Conservation (phyloP, 2,329 filamentous ascomycete species). For the Arthrobotrys sphaeroides region DNA sequence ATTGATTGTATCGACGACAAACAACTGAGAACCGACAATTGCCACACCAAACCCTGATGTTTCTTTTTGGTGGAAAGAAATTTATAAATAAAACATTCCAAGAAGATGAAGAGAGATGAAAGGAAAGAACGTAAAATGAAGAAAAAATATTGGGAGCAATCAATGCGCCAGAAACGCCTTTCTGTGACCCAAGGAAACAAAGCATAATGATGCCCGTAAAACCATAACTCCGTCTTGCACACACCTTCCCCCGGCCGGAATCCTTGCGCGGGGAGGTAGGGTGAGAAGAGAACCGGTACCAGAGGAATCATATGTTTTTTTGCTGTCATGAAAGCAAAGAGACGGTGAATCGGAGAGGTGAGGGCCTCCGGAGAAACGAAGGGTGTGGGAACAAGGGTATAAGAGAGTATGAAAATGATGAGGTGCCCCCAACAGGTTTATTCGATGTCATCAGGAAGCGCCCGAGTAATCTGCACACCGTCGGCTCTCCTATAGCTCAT, state of each 20-base stretch:
- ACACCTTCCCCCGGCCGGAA: not conserved
- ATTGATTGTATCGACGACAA: slow-evolving; percentile 33
- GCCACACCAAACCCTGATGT: slow-evolving; percentile 40
- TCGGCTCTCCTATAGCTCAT: slow-evolving; percentile 58
- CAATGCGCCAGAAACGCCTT: slow-evolving; percentile 49
- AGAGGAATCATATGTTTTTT: slow-evolving; percentile 43
- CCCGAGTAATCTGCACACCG: slow-evolving; percentile 58
- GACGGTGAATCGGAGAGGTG: not conserved
- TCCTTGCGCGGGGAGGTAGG: not conserved
- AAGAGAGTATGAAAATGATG: not conserved
- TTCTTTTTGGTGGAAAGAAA: slow-evolving; percentile 21
- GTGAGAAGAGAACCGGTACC: slow-evolving; percentile 40
- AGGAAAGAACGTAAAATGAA: slow-evolving; percentile 31
- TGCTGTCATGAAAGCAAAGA: slow-evolving; percentile 53
- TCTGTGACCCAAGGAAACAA: slow-evolving; percentile 50
- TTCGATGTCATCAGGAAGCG: slow-evolving; percentile 55
- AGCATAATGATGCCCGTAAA: slow-evolving; percentile 53
- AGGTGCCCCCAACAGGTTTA: slow-evolving; percentile 2
- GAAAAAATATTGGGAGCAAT: slow-evolving; percentile 26
- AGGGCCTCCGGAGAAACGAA: slow-evolving; percentile 8
- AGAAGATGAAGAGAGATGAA: slow-evolving; percentile 27
- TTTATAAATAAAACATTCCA: slow-evolving; percentile 14
- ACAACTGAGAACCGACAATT: slow-evolving; percentile 41
- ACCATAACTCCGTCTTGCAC: slow-evolving; percentile 46
- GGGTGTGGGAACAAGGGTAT: not conserved